Conservation (phyloP, 2,329 filamentous ascomycete species). For the Colletotrichum coccodes region DNA sequence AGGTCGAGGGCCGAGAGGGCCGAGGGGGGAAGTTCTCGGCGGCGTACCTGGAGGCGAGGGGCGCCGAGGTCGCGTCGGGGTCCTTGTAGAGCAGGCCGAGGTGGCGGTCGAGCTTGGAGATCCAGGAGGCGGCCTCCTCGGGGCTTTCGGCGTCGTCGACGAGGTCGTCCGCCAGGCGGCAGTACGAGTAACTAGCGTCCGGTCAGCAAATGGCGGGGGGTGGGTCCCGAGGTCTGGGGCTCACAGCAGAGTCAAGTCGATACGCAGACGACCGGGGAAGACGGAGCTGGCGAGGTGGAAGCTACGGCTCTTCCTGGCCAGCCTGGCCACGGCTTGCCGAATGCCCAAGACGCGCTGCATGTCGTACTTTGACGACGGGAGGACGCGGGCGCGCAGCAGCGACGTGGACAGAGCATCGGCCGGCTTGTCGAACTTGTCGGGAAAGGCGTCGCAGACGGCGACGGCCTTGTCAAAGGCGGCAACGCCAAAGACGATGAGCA, state of each 20-base stretch:
- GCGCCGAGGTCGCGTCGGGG: slow-evolving; percentile 33
- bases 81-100: slow-evolving; percentile 62
- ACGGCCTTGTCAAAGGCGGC: slow-evolving; percentile 76
- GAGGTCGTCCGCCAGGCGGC: slow-evolving; percentile 77
- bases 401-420: slow-evolving; percentile 55
- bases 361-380: slow-evolving; percentile 62
- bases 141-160: slow-evolving; percentile 70
- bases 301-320: slow-evolving; percentile 75
- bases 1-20: slow-evolving; percentile 66
- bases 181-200: slow-evolving; percentile 72
- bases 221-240: slow-evolving; percentile 33
- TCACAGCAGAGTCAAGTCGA: slow-evolving; percentile 73
- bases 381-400: slow-evolving; percentile 62
- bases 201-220: too few relatives aligned
- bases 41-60: slow-evolving; percentile 46
- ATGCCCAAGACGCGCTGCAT: slow-evolving; percentile 66
- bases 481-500: slow-evolving; percentile 75
- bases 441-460: slow-evolving; percentile 72
- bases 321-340: slow-evolving; percentile 64
- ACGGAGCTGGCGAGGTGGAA: slow-evolving; percentile 79
- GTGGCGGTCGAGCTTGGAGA: slow-evolving; percentile 66
- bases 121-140: slow-evolving; percentile 65
- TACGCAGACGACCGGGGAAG: slow-evolving; percentile 74
- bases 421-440: slow-evolving; percentile 62
- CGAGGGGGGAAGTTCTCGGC: slow-evolving; percentile 60